Evolutionary conservation across 495 filamentous ascomycete species (phyloP), one percentile per base, ranked within the genome.

Genomic region (Articulospora tetracladia): DNA sequence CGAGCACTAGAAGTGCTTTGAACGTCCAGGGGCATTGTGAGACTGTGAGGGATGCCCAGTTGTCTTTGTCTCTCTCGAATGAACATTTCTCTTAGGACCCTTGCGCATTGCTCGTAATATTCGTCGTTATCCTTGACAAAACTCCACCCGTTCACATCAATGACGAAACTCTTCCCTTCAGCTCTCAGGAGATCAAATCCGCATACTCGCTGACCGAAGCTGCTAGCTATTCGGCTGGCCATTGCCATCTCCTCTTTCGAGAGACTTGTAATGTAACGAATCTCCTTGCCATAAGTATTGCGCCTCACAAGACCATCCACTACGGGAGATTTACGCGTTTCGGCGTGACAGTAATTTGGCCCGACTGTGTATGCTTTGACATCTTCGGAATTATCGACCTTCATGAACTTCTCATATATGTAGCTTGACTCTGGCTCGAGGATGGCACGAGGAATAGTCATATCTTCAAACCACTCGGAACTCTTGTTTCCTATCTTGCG

Each of bases 81-180:
- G 68, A 98, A 99, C 69, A 90, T 90, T 8, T 94, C 84, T 64
- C 85, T 87, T 34, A 99, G 75, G 55, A 98, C 96, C 52, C 74
- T 84, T 15, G 94, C 86, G 64, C 88, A 93, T 67, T 89, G 89
- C 67, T 98, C 90, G 66, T 99, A 99, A 66, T 99, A 99, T 49
- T 95, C 92, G 48, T 97, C 92, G 68, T 99, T 99, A 73, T 99
- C 94, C 73, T 99, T 99, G 68, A 99, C 94, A 69, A 99, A 99
- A 68, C 93, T 97, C 94, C 94, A 99, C 19, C 94, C 94, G 72
- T 99, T 99, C 60, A 99, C 95, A 69, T 99, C 94, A 61, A 99
- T 98, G 15, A 99, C 94, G 73, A 90, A 98, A 71, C 93, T 98
- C 73, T 87, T 91, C 17, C 90, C 90, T 44, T 65, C 66, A 1